phyloP scores from a whole-genome alignment of 2,329 filamentous ascomycete species.

The Stromatinia cepivora region DNA sequence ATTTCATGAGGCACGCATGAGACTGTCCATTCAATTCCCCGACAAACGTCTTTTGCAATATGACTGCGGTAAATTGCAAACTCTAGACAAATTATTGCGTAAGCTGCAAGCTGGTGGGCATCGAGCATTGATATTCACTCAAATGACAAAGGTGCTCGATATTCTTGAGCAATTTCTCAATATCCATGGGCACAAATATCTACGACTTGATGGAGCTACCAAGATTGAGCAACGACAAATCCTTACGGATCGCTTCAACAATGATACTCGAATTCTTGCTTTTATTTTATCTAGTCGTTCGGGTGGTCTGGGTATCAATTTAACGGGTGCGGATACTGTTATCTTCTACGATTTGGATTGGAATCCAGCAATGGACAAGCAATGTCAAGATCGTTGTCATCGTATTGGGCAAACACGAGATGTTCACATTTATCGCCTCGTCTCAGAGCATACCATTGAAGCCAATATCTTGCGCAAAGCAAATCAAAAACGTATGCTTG shows the following conservation, averaged over 20 bases:
- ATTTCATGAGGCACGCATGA: slow-evolving; percentile 91
- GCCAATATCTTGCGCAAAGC: slow-evolving; percentile 96
- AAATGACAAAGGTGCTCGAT: slow-evolving; percentile 98
- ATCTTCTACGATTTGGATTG: slow-evolving; percentile 99
- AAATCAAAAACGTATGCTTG: slow-evolving; percentile 95
- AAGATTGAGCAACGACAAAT: slow-evolving; percentile 96
- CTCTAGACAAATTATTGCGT: slow-evolving; percentile 80
- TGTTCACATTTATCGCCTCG: slow-evolving; percentile 94
- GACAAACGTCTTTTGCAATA: slow-evolving; percentile 96
- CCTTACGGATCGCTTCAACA: slow-evolving; percentile 94
- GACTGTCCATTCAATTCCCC: slow-evolving; percentile 91
- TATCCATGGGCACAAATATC: slow-evolving; percentile 95
- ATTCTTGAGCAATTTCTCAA: slow-evolving; percentile 97
- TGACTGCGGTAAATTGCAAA: slow-evolving; percentile 94
- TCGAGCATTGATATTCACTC: slow-evolving; percentile 95
- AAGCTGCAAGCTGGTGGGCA: slow-evolving; percentile 87
- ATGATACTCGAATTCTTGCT: slow-evolving; percentile 84
- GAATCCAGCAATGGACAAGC: slow-evolving; percentile 99
- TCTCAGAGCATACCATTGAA: slow-evolving; percentile 93
- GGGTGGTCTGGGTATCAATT: slow-evolving; percentile 91
- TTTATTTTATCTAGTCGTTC: slow-evolving; percentile 96
- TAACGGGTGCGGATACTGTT: slow-evolving; percentile 94
- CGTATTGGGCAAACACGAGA: slow-evolving; percentile 97
- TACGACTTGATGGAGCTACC: slow-evolving; percentile 93
- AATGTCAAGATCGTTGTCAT: slow-evolving; percentile 96